These are phyloP conservation scores for Globisporangium echinulatum DNA, from an alignment of 352 stramenopile genomes.

Conservation along the genomic window DNA sequence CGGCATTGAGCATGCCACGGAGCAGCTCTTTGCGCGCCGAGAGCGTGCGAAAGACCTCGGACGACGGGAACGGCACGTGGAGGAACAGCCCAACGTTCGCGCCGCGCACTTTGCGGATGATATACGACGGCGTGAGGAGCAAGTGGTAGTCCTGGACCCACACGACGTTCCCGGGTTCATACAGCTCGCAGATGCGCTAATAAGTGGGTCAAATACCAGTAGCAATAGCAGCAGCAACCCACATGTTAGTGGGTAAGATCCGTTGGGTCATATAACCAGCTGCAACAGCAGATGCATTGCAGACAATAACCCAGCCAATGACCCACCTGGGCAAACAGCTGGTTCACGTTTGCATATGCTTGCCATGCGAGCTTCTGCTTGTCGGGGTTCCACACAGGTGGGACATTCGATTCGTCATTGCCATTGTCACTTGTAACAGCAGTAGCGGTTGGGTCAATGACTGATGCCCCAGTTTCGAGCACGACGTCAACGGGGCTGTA, in stretches of 20 bases:
- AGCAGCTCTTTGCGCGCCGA: conserved; percentile 90
- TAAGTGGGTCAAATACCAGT: background rate
- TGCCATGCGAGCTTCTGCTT: conserved; percentile 82
- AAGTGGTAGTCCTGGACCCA: conserved; percentile 99
- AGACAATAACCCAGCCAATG: too few species aligned
- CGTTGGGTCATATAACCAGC: too few species aligned
- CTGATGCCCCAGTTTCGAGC: conserved; percentile 22
- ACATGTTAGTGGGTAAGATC: background rate
- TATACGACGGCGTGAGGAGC: conserved; percentile 94
- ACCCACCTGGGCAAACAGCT: conserved; percentile 74
- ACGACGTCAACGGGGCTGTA: conserved; percentile 75
- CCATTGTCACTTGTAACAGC: background rate
- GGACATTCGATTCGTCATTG: conserved; percentile 7
- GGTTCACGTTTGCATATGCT: conserved; percentile 94
- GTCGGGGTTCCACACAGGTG: conserved; percentile 57
- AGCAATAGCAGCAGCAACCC: conserved; percentile 15
- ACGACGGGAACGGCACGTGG: conserved; percentile 97
- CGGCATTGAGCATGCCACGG: conserved; percentile 84
- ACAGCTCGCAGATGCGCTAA: conserved; percentile 67
- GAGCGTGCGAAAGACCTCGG: conserved; percentile 96
- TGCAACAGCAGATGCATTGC: too few species aligned
- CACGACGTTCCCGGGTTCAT: conserved; percentile 83
- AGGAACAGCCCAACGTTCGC: conserved; percentile 95
- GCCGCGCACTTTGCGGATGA: conserved; percentile 85
- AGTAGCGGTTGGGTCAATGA: too few species aligned